Evolutionary conservation across 139 green algal species (phyloP).

Genomic region (Closterium sp.): DNA sequence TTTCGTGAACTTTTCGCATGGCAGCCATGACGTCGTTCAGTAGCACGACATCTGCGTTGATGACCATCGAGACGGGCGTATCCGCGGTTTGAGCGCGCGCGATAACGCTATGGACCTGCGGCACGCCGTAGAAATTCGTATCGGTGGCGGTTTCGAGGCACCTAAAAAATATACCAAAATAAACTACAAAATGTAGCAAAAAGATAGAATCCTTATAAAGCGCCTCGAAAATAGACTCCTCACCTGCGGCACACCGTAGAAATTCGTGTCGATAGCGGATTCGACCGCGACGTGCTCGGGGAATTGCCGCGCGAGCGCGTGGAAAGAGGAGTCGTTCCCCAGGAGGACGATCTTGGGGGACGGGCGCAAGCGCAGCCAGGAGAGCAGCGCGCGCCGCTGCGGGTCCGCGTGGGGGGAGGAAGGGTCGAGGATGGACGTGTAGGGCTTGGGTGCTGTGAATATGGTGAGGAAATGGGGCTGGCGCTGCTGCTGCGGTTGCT

Average conservation of each 20-base stretch:
- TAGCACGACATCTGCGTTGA: conserved; percentile 36
- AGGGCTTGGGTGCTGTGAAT: conserved; percentile 8
- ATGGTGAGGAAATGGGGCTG: conserved; percentile 1
- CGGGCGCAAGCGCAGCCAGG: conserved; percentile 8
- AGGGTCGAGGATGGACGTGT: not conserved
- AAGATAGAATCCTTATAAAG: too few species aligned
- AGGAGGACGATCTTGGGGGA: conserved; percentile 1
- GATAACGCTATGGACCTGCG: conserved; percentile 33
- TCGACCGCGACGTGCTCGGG: not conserved
- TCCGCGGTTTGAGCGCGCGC: conserved; percentile 29
- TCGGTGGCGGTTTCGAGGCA: too few species aligned
- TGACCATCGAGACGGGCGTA: conserved; percentile 29
- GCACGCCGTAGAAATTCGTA: conserved; percentile 24
- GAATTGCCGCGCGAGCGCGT: not conserved
- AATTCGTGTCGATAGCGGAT: not conserved
- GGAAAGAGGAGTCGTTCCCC: conserved; percentile 5
- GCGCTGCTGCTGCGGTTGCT: not conserved
- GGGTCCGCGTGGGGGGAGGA: not conserved
- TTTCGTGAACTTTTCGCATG: not conserved
- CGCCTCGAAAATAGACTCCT: not conserved
- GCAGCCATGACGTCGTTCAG: conserved; percentile 32
- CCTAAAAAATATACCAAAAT: too few species aligned
- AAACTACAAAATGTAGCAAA: too few species aligned
- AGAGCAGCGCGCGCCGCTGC: conserved; percentile 20
- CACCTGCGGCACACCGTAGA: conserved; percentile 10